These are phyloP conservation scores for Colletotrichum euphorbiae DNA, from an alignment of 2,329 filamentous ascomycete species.

Conservation along the genomic window DNA sequence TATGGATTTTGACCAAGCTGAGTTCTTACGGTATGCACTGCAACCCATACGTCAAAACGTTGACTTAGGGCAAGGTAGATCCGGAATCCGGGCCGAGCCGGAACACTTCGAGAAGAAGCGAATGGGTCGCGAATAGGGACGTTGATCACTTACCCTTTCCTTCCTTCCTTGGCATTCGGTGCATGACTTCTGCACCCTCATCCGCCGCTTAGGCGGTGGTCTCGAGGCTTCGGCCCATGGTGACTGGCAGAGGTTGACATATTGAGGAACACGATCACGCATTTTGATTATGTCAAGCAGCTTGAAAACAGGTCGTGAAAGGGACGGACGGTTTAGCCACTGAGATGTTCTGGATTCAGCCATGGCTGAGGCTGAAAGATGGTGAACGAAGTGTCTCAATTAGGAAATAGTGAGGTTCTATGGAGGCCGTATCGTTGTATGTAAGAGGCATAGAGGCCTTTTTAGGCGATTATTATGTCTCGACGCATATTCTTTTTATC, in stretches of 20 bases:
- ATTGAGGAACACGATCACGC: neutral
- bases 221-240: slow-evolving; percentile 33
- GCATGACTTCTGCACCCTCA: slow-evolving; percentile 40
- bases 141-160: slow-evolving; percentile 37
- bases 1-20: too few species aligned
- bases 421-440: neutral
- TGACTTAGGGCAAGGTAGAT: neutral
- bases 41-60: neutral
- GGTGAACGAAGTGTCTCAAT: neutral
- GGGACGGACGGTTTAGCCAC: slow-evolving; percentile 16
- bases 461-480: neutral
- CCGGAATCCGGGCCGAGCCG: neutral
- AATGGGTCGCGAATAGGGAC: neutral
- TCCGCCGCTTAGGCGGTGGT: slow-evolving; percentile 30
- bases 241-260: neutral
- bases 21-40: too few species aligned
- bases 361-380: slow-evolving; percentile 29
- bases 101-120: neutral
- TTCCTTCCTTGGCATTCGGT: slow-evolving; percentile 40
- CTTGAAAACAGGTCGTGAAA: slow-evolving; percentile 9
- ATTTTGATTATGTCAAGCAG: neutral
- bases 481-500: neutral
- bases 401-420: neutral
- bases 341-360: slow-evolving; percentile 26
- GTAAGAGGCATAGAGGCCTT: neutral